Base-by-base conservation (phyloP, 495 filamentous ascomycete genomes). In the Emericellopsis terricola region DNA sequence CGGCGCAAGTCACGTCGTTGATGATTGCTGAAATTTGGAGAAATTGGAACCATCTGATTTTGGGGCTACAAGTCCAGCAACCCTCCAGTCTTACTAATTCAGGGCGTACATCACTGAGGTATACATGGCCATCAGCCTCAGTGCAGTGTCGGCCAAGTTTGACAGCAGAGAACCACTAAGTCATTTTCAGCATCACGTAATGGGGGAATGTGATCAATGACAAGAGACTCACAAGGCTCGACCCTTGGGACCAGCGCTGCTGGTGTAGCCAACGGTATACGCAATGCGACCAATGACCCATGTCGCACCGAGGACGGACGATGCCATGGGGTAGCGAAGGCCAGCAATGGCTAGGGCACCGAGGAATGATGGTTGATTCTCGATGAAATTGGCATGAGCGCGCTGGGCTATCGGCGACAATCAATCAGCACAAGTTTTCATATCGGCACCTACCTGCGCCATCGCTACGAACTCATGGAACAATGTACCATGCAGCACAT, bases 311-410 rank as follows among this genome's bases (percentile, higher is more conserved):
- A 77, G 41, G 3, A 34, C 47, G 5, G 69, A 59, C 1, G 70
- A 62, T 1, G 59, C 42, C 14, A 60, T 39, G 1, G 78, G 78
- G 53, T 70, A 74, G 41, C 62, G 52, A 39, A 73, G 43, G 20
- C 63, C 59, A 13, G 60, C 47, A 19, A 76, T 59, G 31, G 78
- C 52, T 14, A 81, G 53, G 19, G 57, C 60, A 27, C 56, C 60
- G 21, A 80, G 48, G 56, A 74, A 61, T 18, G 71, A 60, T 3
- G 70, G 44, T 13, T 70, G 50, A 48, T 77, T 76, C 53, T 85
- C 79, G 31, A 69, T 59, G 53, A 68, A 81, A 55, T 81, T 80
- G 40, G 54, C 47, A 57, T 85, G 79, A 4, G 78, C 72, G 34
- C 78, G 70, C 51, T 84, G 79, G 27, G 75, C 73, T 56, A 33